These are phyloP conservation scores for Backusella macrospora DNA, from an alignment of 192 early-diverging fungal species.

Conservation along the genomic window DNA sequence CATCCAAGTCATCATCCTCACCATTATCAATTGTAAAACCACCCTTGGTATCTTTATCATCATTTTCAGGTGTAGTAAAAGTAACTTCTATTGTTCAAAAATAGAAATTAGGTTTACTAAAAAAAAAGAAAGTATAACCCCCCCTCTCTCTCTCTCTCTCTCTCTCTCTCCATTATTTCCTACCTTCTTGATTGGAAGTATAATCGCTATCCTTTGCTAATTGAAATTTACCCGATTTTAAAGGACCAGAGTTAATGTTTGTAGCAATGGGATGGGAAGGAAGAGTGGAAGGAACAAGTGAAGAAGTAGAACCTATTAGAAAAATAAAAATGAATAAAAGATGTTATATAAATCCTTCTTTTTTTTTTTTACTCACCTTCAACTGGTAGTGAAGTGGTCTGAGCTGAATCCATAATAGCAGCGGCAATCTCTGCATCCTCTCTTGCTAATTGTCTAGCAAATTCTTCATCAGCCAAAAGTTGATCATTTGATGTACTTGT, in stretches of 20 bases:
- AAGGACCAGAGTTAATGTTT: background rate
- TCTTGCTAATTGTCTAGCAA: conserved; percentile 49
- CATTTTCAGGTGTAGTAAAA: background rate
- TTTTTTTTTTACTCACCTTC: background rate
- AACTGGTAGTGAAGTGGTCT: background rate
- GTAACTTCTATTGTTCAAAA: background rate
- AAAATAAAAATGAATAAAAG: background rate
- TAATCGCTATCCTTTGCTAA: background rate
- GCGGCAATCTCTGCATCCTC: conserved; percentile 12
- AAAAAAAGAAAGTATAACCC: background rate
- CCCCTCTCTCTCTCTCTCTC: no score
- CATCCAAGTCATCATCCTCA: conserved; percentile 20
- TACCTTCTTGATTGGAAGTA: background rate
- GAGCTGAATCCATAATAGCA: background rate
- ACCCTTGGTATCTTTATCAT: background rate
- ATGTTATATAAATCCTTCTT: background rate
- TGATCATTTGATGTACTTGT: conserved; percentile 49
- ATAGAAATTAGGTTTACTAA: background rate
- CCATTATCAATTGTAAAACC: background rate
- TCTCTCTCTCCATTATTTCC: no score
- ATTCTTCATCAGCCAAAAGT: conserved; percentile 52
- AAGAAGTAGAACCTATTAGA: background rate
- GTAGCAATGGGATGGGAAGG: background rate
- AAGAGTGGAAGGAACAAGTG: background rate
- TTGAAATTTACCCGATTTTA: background rate